phyloP scores from a whole-genome alignment of 108 stramenopile genomes.

The Skeletonema tropicum region DNA sequence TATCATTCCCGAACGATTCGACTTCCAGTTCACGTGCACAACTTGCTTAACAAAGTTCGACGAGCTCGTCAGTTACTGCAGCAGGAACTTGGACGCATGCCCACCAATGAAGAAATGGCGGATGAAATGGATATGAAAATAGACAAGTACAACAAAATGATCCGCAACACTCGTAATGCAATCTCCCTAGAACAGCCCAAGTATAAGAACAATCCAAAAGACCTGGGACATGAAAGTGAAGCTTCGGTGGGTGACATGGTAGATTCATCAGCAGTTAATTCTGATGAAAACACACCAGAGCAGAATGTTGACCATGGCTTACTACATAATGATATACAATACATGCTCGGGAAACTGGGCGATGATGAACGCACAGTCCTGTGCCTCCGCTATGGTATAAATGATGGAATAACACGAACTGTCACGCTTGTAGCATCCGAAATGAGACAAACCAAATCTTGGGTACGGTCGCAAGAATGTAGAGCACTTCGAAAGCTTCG shows the following conservation, averaged over 20 bases:
- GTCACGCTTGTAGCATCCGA: slow-evolving; percentile 84
- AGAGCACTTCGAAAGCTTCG: slow-evolving; percentile 84
- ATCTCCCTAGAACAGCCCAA: slow-evolving; percentile 87
- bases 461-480: slow-evolving; percentile 90
- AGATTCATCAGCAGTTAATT: slow-evolving; percentile 51
- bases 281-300: slow-evolving; percentile 68
- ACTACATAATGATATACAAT: slow-evolving; percentile 78
- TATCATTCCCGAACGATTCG: slow-evolving; percentile 94
- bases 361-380: slow-evolving; percentile 80
- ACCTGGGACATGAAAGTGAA: slow-evolving; percentile 80
- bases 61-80: slow-evolving; percentile 68
- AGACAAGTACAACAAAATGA: slow-evolving; percentile 85
- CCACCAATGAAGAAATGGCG: slow-evolving; percentile 93
- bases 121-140: slow-evolving; percentile 76
- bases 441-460: slow-evolving; percentile 79
- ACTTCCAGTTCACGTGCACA: slow-evolving; percentile 97
- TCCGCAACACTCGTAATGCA: slow-evolving; percentile 71
- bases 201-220: slow-evolving; percentile 84
- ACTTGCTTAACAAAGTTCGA: slow-evolving; percentile 84
- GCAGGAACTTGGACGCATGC: slow-evolving; percentile 76
- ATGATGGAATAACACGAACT: slow-evolving; percentile 85
- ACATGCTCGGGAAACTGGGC: slow-evolving; percentile 82
- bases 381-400: slow-evolving; percentile 78
- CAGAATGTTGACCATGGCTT: slow-evolving; percentile 73
- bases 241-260: slow-evolving; percentile 78